Evolutionary conservation across 1,284 basidiomycete genomes (phyloP).

Genomic region (Ustilago hordei): DNA sequence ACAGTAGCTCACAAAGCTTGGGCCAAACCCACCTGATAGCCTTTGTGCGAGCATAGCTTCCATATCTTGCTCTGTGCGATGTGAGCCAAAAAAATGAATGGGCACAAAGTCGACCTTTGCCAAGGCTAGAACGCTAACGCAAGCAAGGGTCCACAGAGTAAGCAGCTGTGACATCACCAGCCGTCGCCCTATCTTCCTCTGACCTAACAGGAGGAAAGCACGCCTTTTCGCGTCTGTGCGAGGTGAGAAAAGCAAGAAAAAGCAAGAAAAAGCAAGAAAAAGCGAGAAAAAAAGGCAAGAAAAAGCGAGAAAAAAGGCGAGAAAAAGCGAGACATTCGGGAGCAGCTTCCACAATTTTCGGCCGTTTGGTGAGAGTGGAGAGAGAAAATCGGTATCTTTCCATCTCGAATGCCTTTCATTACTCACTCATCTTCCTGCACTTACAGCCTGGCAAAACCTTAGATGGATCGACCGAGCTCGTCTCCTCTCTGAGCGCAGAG

Average conservation of each 20-base stretch:
- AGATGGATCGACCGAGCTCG: constrained; percentile 6
- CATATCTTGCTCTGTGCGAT: neutral
- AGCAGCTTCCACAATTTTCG: neutral
- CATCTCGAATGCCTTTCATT: neutral
- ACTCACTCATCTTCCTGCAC: neutral
- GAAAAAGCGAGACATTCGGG: neutral
- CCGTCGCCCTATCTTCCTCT: neutral
- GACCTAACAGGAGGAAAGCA: neutral
- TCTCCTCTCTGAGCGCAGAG: constrained; percentile 15
- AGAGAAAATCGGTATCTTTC: neutral
- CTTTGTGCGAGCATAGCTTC: neutral
- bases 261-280: neutral
- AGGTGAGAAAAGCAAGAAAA: neutral
- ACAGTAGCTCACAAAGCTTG: neutral
- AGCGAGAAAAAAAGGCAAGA: too few species aligned
- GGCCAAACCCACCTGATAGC: neutral
- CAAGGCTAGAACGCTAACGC: neutral
- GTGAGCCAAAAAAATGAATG: constrained; percentile 5
- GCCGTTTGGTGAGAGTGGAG: constrained; percentile 10
- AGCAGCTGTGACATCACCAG: neutral
- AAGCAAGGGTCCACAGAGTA: constrained; percentile 6
- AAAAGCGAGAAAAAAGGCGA: too few species aligned
- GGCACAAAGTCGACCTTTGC: neutral
- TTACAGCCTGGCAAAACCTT: neutral
- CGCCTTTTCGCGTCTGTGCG: constrained; percentile 1